Evolutionary conservation across 73 alveolate species (phyloP).

Genomic region (Diophrys sp.): DNA sequence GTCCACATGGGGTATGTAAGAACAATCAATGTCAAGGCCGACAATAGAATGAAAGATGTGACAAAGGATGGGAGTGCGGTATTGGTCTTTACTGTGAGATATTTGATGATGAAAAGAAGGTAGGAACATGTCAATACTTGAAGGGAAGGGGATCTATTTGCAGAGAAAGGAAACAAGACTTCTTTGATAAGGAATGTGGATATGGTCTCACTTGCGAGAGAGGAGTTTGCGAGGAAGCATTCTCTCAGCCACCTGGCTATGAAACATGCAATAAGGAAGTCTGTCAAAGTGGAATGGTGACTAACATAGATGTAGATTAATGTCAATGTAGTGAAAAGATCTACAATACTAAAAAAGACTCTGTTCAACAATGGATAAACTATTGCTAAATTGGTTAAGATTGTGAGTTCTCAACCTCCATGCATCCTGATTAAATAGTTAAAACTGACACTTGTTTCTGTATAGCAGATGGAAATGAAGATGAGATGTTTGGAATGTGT

Average conservation of each 20-base stretch:
- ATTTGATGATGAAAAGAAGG: not conserved
- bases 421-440: not conserved
- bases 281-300: not conserved
- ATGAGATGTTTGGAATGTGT: not conserved
- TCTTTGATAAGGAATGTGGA: not conserved
- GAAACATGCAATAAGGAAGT: not conserved
- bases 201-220: not conserved
- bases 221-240: not conserved
- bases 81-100: slow-evolving; percentile 51
- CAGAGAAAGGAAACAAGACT: not conserved
- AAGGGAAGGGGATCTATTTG: not conserved
- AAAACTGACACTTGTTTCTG: not conserved
- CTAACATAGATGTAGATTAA: not conserved
- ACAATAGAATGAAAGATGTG: slow-evolving; percentile 29
- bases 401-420: not conserved
- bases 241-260: not conserved
- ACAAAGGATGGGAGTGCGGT: slow-evolving; percentile 39
- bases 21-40: slow-evolving; percentile 23
- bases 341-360: not conserved
- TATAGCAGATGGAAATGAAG: not conserved
- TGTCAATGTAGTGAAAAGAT: not conserved
- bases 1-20: not conserved
- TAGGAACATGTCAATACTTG: not conserved
- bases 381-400: not conserved
- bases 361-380: not conserved